Percentiles rank a stretch among this genome's conserved stretches.
phyloP scores from a whole-genome alignment of 306 rosid species.

The Pterocarpus santalinus region DNA sequence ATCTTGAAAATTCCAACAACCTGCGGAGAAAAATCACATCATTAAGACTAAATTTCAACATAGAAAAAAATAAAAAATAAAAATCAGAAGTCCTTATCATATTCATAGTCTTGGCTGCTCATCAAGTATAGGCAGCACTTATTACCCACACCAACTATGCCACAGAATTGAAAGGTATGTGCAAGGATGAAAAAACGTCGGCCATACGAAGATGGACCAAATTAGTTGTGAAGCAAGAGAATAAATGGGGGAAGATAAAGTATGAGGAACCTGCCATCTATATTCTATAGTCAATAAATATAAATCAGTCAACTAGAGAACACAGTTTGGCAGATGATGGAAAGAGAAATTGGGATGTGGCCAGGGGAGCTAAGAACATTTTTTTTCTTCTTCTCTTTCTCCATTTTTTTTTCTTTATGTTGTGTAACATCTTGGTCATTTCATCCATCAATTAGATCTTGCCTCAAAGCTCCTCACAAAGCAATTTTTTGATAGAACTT shows the following conservation, averaged over 20 bases:
- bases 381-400: neutral
- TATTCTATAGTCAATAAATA: neutral
- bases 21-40: conserved; percentile 46
- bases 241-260: neutral
- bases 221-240: neutral
- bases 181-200: neutral
- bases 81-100: neutral
- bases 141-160: neutral
- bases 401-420: neutral
- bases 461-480: neutral
- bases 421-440: neutral
- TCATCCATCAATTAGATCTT: neutral
- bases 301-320: neutral
- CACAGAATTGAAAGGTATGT: neutral
- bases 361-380: neutral
- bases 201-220: conserved; percentile 17
- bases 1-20: conserved; percentile 82
- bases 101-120: neutral
- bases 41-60: neutral
- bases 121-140: neutral
- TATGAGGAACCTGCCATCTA: neutral
- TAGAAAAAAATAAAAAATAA: neutral
- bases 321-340: neutral
- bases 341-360: neutral
- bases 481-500: no score